phyloP scores from a whole-genome alignment of 495 filamentous ascomycete genomes.

The Friedmanniomyces endolithicus region DNA sequence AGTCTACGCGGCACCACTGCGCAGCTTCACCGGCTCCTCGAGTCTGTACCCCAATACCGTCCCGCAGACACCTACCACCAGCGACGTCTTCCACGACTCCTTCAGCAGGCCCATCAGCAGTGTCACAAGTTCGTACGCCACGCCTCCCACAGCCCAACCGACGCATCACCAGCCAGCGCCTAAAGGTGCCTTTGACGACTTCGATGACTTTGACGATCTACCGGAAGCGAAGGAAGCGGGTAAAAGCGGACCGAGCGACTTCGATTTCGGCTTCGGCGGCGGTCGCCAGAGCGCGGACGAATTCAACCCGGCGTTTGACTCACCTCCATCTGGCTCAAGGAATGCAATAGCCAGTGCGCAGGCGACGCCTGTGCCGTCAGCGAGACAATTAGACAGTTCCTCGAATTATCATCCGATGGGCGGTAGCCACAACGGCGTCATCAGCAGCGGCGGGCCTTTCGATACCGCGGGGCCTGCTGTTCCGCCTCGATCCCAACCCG shows the following conservation, averaged over 20 bases:
- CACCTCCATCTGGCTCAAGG: slow-evolving; percentile 33
- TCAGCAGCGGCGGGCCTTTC: slow-evolving; percentile 13
- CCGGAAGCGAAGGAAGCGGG: slow-evolving; percentile 82
- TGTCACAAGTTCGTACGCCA: slow-evolving; percentile 12
- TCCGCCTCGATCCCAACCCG: background rate
- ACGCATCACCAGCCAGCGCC: background rate
- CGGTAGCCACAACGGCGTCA: slow-evolving; percentile 12
- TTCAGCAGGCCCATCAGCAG: slow-evolving; percentile 37
- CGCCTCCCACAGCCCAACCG: background rate
- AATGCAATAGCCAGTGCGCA: slow-evolving; percentile 46
- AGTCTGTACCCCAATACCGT: slow-evolving; percentile 17
- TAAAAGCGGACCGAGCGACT: slow-evolving; percentile 45
- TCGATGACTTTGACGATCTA: slow-evolving; percentile 85
- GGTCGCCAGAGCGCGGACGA: slow-evolving; percentile 42
- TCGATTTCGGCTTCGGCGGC: slow-evolving; percentile 35
- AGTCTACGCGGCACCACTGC: slow-evolving; percentile 20
- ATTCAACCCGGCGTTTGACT: slow-evolving; percentile 58
- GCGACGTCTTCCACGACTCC: slow-evolving; percentile 27
- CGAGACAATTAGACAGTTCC: slow-evolving; percentile 41
- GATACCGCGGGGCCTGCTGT: slow-evolving; percentile 11
- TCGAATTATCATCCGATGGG: slow-evolving; percentile 36
- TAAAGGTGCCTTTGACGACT: slow-evolving; percentile 32
- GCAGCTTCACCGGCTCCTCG: slow-evolving; percentile 28
- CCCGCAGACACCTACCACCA: slow-evolving; percentile 1
- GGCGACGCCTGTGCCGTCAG: slow-evolving; percentile 18